Percentiles rank a stretch among this genome's conserved stretches.
Evolutionary conservation across 495 filamentous ascomycete species (phyloP).

Genomic region (Podospora fimiseda): DNA sequence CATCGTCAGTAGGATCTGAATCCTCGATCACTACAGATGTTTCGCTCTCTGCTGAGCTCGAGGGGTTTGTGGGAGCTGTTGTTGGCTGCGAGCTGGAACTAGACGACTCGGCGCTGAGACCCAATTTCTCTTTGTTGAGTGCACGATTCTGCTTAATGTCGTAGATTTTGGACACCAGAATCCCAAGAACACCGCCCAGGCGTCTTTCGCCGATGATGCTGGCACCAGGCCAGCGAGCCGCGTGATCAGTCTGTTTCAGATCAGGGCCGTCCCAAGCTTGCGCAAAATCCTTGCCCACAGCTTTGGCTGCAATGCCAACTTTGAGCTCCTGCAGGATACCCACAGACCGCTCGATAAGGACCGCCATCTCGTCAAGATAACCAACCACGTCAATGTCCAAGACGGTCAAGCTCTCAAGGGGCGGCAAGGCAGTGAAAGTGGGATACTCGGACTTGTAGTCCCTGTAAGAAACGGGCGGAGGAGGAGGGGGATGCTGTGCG

Average conservation of each 20-base stretch:
- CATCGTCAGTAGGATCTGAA: background rate
- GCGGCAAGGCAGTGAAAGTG: conserved; percentile 76
- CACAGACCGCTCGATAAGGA: conserved; percentile 69
- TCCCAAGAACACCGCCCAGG: conserved; percentile 68
- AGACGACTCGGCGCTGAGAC: background rate
- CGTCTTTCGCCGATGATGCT: conserved; percentile 41
- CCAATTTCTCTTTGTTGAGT: background rate
- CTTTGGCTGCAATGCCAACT: conserved; percentile 66
- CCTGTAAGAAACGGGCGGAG: conserved; percentile 30
- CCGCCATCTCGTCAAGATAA: conserved; percentile 84
- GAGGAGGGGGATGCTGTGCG: conserved; percentile 19
- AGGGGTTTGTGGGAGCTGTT: background rate
- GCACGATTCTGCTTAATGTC: conserved; percentile 43
- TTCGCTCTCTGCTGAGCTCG: background rate
- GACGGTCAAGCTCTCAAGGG: conserved; percentile 73
- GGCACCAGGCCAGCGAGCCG: conserved; percentile 44
- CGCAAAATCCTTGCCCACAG: conserved; percentile 50
- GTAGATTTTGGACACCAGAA: conserved; percentile 59
- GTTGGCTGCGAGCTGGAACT: background rate
- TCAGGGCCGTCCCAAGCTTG: conserved; percentile 54
- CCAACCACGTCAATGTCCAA: conserved; percentile 83
- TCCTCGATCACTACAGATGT: background rate
- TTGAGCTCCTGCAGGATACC: conserved; percentile 65
- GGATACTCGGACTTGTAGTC: conserved; percentile 65
- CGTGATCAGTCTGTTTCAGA: conserved; percentile 53